Conservation (phyloP, 495 filamentous ascomycete genomes). For the Neurospora pannonica region DNA sequence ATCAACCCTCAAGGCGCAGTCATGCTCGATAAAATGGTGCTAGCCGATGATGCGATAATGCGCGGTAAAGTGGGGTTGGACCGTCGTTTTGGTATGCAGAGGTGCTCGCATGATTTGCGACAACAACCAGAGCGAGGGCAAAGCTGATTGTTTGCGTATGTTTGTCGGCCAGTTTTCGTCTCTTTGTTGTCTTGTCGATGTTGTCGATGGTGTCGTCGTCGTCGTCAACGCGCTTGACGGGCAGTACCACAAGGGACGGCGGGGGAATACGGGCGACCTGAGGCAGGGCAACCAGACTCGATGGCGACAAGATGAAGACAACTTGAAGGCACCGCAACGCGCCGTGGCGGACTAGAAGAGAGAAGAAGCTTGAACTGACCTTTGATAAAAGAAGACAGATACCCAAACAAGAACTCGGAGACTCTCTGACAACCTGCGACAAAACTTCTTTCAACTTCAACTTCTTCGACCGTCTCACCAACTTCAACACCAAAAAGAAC, state of each 20-base stretch:
- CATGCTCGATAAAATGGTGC: not conserved
- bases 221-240: not conserved
- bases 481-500: slow-evolving; percentile 22
- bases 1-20: not conserved
- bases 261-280: not conserved
- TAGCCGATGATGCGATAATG: not conserved
- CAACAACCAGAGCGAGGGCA: not conserved
- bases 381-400: slow-evolving; percentile 6
- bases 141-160: not conserved
- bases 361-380: slow-evolving; percentile 8
- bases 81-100: not conserved
- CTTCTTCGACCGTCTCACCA: slow-evolving; percentile 21
- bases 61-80: not conserved
- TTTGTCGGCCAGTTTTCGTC: not conserved
- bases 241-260: not conserved
- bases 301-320: not conserved
- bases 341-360: not conserved
- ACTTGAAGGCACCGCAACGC: not conserved
- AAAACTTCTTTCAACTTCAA: slow-evolving; percentile 10
- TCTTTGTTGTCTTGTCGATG: not conserved
- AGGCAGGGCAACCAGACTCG: not conserved
- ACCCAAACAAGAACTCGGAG: not conserved
- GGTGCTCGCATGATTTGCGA: not conserved
- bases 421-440: slow-evolving; percentile 7
- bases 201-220: not conserved